A percentile compares a stretch with the other conserved stretches of the same genome.
Evolutionary conservation across 2,329 filamentous ascomycete genomes (phyloP).

Genomic region (Aspergillus texensis): DNA sequence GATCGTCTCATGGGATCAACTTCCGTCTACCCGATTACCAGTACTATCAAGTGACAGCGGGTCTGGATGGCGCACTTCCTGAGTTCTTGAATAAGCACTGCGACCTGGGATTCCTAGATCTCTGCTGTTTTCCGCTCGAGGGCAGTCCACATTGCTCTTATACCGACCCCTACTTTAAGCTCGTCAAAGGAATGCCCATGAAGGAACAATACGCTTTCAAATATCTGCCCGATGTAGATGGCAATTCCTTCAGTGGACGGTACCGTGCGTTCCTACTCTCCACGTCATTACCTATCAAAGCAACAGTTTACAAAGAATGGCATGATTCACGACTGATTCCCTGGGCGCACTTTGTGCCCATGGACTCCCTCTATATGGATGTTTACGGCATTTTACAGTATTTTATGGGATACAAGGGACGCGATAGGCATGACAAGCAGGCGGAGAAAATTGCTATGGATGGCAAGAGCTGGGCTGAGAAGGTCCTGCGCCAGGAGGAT

Average conservation of each 20-base stretch:
- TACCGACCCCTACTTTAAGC: background rate
- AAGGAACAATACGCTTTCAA: constrained; percentile 45
- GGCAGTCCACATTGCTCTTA: background rate
- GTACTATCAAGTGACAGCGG: background rate
- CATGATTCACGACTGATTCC: constrained; percentile 73
- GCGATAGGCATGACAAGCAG: constrained; percentile 49
- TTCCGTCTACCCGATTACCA: background rate
- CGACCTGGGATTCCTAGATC: background rate
- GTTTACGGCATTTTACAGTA: constrained; percentile 74
- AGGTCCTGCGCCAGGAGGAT: constrained; percentile 69
- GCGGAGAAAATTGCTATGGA: constrained; percentile 67
- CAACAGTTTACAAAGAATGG: constrained; percentile 79
- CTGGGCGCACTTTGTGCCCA: constrained; percentile 81
- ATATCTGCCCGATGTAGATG: constrained; percentile 76
- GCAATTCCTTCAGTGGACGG: constrained; percentile 70
- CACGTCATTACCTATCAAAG: constrained; percentile 73
- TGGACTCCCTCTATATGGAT: constrained; percentile 74
- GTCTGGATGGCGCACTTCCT: background rate
- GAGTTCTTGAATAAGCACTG: background rate
- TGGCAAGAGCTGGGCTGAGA: constrained; percentile 69
- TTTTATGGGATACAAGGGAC: constrained; percentile 59
- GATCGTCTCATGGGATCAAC: background rate
- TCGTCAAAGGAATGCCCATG: background rate
- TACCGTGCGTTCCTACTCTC: constrained; percentile 71
- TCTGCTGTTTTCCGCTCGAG: background rate